phyloP scores from a whole-genome alignment of 2,329 filamentous ascomycete species.

The Colletotrichum costaricense region DNA sequence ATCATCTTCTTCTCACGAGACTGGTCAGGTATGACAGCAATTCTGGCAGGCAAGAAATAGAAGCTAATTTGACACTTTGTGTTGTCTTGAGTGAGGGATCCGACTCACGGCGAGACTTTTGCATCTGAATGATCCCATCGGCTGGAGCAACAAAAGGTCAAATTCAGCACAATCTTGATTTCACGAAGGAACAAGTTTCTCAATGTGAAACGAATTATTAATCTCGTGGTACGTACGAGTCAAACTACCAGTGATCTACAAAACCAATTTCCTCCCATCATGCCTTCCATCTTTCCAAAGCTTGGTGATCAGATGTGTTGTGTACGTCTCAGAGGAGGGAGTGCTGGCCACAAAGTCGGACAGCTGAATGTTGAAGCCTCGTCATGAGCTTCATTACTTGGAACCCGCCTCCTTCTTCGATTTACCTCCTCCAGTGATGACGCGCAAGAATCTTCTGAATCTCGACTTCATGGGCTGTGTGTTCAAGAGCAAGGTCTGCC shows the following conservation, averaged over 20 bases:
- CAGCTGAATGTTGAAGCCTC: neutral
- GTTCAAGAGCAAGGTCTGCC: too few species aligned
- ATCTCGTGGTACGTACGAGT: conserved; percentile 10
- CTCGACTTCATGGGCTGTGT: neutral
- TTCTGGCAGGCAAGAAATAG: too few species aligned
- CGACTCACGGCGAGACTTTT: neutral
- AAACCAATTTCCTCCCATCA: conserved; percentile 25
- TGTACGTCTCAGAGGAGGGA: neutral
- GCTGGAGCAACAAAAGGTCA: too few species aligned
- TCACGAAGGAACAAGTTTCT: neutral
- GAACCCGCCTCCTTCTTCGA: neutral
- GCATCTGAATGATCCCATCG: too few species aligned
- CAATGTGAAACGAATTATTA: conserved; percentile 16
- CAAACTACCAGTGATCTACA: conserved; percentile 27
- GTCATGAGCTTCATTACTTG: neutral
- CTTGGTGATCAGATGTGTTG: conserved; percentile 11
- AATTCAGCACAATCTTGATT: neutral
- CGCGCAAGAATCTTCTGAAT: neutral
- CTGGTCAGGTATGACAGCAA: too few species aligned
- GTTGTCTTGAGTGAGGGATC: fast-evolving
- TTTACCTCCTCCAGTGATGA: neutral
- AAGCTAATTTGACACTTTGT: too few species aligned
- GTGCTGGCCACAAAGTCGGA: neutral
- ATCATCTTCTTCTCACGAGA: too few species aligned
- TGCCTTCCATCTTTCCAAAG: conserved; percentile 27